These are phyloP conservation scores for Exophiala aquamarina DNA, from an alignment of 2,329 filamentous ascomycete species.

Conservation along the genomic window DNA sequence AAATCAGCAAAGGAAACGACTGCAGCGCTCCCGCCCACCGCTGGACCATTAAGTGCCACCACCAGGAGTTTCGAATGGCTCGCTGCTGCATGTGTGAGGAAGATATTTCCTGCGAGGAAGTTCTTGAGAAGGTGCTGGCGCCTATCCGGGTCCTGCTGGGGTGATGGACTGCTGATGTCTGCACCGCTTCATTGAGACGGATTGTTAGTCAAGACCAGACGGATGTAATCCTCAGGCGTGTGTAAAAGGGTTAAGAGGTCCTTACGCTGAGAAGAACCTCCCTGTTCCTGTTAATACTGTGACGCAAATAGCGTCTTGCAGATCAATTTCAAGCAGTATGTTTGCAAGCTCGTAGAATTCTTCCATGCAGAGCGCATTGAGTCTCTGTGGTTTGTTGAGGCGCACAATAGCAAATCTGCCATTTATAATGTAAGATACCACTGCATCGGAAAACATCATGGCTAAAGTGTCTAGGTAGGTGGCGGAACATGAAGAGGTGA, in stretches of 20 bases:
- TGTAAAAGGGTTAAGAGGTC: slow-evolving; percentile 3
- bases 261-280: slow-evolving; percentile 80
- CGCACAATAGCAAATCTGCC: slow-evolving; percentile 79
- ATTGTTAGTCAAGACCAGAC: neutral
- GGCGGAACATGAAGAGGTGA: neutral
- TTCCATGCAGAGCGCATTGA: slow-evolving; percentile 72
- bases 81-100: slow-evolving; percentile 86
- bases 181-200: neutral
- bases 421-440: slow-evolving; percentile 60
- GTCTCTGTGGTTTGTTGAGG: slow-evolving; percentile 78
- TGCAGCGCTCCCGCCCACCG: slow-evolving; percentile 50
- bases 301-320: slow-evolving; percentile 74
- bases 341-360: slow-evolving; percentile 76
- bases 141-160: neutral
- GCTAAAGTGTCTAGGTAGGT: too few species aligned
- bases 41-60: slow-evolving; percentile 51
- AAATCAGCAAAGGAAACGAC: slow-evolving; percentile 50
- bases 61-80: slow-evolving; percentile 69
- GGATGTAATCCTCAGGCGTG: neutral
- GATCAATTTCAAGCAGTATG: slow-evolving; percentile 72
- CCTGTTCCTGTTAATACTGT: slow-evolving; percentile 83
- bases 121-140: slow-evolving; percentile 59
- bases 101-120: slow-evolving; percentile 83
- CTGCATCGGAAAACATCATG: too few species aligned
- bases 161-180: neutral